Evolutionary conservation across 495 filamentous ascomycete genomes (phyloP), one percentile per base, ranked within the genome.

Genomic region (Staphylotrichum tortipilum): DNA sequence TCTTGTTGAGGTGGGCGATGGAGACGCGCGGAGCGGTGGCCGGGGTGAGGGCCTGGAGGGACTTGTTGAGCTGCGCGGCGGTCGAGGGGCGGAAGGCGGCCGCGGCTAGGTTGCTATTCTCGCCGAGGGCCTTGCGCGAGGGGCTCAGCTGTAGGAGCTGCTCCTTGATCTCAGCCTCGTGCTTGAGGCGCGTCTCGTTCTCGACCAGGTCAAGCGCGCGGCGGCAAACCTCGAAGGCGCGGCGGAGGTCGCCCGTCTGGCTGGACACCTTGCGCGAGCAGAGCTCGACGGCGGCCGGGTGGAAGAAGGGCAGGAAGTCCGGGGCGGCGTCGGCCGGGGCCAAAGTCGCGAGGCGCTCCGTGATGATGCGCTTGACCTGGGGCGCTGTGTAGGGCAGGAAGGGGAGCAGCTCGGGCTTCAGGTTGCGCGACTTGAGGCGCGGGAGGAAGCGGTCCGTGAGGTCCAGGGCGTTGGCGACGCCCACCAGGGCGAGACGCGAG

Each of bases 401-500:
- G 4, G 92, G 89, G 14, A 99, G 80, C 1, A 96, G 76, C 35
- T 84, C 81, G 12, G 92, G 92, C 66, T 88, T 92, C 45, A 97
- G 69, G 53, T 90, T 91, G 42, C 89, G 85, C 2, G 89, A 84
- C 69, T 96, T 97, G 19, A 99, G 75, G 10, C 92, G 85, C 29
- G 94, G 92, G 15, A 99, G 79, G 52, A 95, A 94, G 17, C 94
- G 86, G 60, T 96, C 90, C 0, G 94, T 96, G 34, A 99, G 69
- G 60, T 99, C 92, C 46, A 99, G 76, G 2, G 92, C 94, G 58
- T 99, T 99, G 42, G 92, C 94, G 59, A 99, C 96, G 33, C 92
- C 92, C 33, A 99, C 77, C 21, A 97, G 68, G 19, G 91, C 69
- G 2, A 99, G 79, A 9, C 79, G 80, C 3, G 91, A 96, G 5